Evolutionary conservation across 805 yeast species (phyloP), one percentile per base, ranked within the genome.

Genomic region (Monosporozyma unispora): DNA sequence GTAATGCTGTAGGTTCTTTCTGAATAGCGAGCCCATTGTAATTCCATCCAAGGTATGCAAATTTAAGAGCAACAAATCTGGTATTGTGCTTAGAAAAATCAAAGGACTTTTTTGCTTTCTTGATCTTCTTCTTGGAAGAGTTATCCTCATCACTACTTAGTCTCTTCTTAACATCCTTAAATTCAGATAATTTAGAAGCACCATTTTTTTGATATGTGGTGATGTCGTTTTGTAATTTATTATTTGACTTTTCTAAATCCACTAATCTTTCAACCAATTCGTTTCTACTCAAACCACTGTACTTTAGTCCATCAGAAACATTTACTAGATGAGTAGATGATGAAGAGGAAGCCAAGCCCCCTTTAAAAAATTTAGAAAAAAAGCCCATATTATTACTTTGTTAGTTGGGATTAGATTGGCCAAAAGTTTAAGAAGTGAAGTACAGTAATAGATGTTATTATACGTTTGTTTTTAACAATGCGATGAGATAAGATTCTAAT

Each of bases 1-100:
- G 96, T 8, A 87, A 68, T 1, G 83, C 84, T 0, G 93, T 84
- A 3, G 77, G 78, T 27, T 81, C 89, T 52, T 75, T 76, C 66
- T 93, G 98, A 44, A 78, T 70, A 0, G 95, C 96, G 22, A 93
- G 71, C 0, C 99, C 99, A 61, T 84, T 88, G 66, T 93, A 93
- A 60, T 84, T 78, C 97, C 97, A 91, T 1, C 99, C 99, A 45
- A 87, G 61, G 64, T 93, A 93, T 0, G 96, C 84, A 68, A 93
- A 93, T 53, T 78, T 72, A 28, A 93, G 60, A 0, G 96, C 98
- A 12, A 93, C 76, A 52, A 78, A 79, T 49, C 99, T 71, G 1
- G 80, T 79, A 10, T 71, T 55, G 58, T 78, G 78, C 53, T 79
- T 81, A 14, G 79, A 69, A 56, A 84, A 85, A 57, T 87, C 91